Conservation (phyloP, 2,329 filamentous ascomycete genomes). For the Pseudomassariella vexata region DNA sequence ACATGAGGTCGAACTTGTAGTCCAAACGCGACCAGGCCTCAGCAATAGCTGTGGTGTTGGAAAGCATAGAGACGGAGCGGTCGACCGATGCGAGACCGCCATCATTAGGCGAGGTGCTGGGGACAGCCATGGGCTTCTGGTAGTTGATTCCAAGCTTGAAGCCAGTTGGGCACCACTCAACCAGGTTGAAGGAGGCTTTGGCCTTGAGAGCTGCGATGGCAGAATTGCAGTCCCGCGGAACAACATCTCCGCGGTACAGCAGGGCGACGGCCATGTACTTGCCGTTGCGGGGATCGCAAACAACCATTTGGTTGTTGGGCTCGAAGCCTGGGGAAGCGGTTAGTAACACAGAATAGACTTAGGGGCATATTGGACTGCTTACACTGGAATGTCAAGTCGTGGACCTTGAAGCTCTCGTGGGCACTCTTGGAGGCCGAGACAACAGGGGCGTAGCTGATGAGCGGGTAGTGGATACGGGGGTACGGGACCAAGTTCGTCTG, state of each 20-base stretch:
- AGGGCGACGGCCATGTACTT: constrained; percentile 74
- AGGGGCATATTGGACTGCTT: constrained; percentile 30
- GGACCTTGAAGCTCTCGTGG: constrained; percentile 83
- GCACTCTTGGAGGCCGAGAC: constrained; percentile 69
- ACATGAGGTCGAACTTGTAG: constrained; percentile 74
- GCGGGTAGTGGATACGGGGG: constrained; percentile 68
- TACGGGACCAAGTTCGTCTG: constrained; percentile 72
- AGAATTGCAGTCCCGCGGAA: constrained; percentile 63
- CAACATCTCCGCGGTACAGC: constrained; percentile 66
- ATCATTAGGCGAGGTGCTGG: constrained; percentile 42
- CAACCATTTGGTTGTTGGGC: constrained; percentile 75
- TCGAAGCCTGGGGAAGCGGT: constrained; percentile 61
- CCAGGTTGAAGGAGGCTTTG: constrained; percentile 67
- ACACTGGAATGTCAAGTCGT: constrained; percentile 72
- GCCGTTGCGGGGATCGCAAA: constrained; percentile 67
- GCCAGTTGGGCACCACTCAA: constrained; percentile 70
- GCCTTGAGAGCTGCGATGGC: constrained; percentile 66
- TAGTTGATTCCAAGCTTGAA: constrained; percentile 76
- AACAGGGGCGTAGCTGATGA: constrained; percentile 68
- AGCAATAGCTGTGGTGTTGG: constrained; percentile 69
- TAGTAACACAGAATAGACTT: too few relatives aligned
- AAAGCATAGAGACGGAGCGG: constrained; percentile 64
- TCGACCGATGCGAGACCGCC: constrained; percentile 57
- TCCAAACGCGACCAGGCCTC: constrained; percentile 69
- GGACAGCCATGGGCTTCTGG: constrained; percentile 59